Percentiles rank a stretch among this genome's conserved stretches.
phyloP scores from a whole-genome alignment of 2,329 filamentous ascomycete genomes.

The Beauveria medogensis region DNA sequence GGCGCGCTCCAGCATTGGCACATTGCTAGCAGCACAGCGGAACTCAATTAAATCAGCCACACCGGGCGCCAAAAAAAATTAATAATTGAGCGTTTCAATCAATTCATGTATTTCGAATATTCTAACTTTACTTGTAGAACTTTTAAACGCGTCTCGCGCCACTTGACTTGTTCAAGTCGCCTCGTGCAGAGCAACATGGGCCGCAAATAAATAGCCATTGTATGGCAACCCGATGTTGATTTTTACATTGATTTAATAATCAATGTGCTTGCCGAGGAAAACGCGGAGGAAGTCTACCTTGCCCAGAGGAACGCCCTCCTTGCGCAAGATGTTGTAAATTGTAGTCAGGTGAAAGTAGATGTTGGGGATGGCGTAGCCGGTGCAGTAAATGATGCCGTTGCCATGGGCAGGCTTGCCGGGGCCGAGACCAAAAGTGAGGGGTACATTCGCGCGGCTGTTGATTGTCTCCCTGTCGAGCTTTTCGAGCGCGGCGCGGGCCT shows the following conservation, averaged over 20 bases:
- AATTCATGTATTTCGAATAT: neutral
- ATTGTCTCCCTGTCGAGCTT: conserved; percentile 26
- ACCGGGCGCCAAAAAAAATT: neutral
- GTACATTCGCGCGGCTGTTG: conserved; percentile 23
- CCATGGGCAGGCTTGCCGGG: conserved; percentile 20
- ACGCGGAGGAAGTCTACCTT: conserved; percentile 46
- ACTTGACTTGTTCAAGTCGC: neutral
- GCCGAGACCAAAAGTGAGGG: conserved; percentile 25
- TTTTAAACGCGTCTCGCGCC: neutral
- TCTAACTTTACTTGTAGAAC: neutral
- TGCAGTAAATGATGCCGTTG: conserved; percentile 33
- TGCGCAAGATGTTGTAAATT: conserved; percentile 53
- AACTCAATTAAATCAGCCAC: neutral
- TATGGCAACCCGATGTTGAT: neutral
- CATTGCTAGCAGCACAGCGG: no score
- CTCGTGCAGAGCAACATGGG: neutral
- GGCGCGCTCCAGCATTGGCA: no score
- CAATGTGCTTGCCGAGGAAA: conserved; percentile 25
- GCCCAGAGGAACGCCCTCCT: conserved; percentile 52
- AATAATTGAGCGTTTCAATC: no score
- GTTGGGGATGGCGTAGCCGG: conserved; percentile 46
- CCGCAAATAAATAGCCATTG: neutral
- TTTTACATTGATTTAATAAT: neutral
- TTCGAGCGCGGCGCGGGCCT: conserved; percentile 22
- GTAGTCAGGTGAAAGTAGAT: conserved; percentile 56